Evolutionary conservation across 2,329 filamentous ascomycete species (phyloP).

Genomic region (Achaetomium macrosporum): DNA sequence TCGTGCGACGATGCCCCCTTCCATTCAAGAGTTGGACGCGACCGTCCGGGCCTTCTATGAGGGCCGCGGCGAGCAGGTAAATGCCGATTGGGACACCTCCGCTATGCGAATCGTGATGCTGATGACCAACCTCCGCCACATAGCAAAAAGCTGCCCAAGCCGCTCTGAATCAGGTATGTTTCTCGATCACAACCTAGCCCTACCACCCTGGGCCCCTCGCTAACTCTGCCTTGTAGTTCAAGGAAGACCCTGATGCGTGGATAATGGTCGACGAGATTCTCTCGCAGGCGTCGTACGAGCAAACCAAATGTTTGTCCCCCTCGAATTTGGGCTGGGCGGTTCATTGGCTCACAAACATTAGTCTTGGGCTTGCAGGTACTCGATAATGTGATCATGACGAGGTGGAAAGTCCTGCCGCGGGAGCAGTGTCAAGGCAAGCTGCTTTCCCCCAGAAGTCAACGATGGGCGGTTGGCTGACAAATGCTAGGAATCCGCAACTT

Average conservation of each 20-base stretch:
- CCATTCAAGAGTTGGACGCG: constrained; percentile 91
- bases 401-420: constrained; percentile 95
- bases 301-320: constrained; percentile 80
- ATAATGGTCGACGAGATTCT: constrained; percentile 95
- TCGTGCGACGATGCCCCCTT: constrained; percentile 53
- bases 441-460: not conserved
- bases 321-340: not conserved
- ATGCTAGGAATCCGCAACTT: constrained; percentile 90
- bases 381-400: constrained; percentile 96
- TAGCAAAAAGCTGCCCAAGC: constrained; percentile 96
- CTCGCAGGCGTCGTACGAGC: constrained; percentile 83
- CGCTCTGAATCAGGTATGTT: constrained; percentile 79
- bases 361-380: constrained; percentile 93
- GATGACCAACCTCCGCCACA: constrained; percentile 34
- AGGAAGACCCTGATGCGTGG: constrained; percentile 98
- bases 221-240: constrained; percentile 61
- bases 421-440: constrained; percentile 84
- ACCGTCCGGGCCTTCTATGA: constrained; percentile 97
- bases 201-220: constrained; percentile 7
- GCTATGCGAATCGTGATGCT: constrained; percentile 27
- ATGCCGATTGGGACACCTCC: constrained; percentile 26
- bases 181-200: constrained; percentile 1
- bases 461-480: constrained; percentile 9
- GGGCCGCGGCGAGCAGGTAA: constrained; percentile 85
- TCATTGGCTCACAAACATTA: constrained; percentile 35